phyloP scores from a whole-genome alignment of 1,139 yeast species.

The Nakaseomyces kungkrabaensis region DNA sequence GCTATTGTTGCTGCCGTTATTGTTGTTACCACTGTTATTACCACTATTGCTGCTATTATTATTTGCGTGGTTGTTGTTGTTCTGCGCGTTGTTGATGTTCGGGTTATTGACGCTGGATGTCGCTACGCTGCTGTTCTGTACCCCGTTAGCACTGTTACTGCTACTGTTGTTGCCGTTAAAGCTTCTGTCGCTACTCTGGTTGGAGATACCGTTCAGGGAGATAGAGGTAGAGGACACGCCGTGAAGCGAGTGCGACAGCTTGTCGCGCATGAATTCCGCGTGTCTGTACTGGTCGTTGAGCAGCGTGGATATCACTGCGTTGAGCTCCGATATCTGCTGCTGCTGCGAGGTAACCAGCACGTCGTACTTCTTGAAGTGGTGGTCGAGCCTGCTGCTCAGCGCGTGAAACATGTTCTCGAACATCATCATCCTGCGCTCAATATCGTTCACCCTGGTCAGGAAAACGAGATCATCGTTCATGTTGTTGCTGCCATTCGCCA shows the following conservation, averaged over 20 bases:
- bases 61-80: background rate
- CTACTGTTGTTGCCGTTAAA: background rate
- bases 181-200: background rate
- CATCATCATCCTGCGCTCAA: slow-evolving; percentile 24
- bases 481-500: background rate
- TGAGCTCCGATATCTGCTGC: slow-evolving; percentile 25
- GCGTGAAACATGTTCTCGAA: slow-evolving; percentile 27
- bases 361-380: slow-evolving; percentile 27
- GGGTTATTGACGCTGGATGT: too few relatives aligned
- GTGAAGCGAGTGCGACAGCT: slow-evolving; percentile 17
- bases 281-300: slow-evolving; percentile 24
- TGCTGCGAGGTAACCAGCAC: slow-evolving; percentile 24
- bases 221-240: slow-evolving; percentile 18
- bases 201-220: slow-evolving; percentile 8
- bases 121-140: too few relatives aligned
- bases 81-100: background rate
- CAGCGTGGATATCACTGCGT: slow-evolving; percentile 19
- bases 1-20: slow-evolving; percentile 6
- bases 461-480: slow-evolving; percentile 9
- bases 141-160: slow-evolving; percentile 3
- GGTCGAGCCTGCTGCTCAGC: slow-evolving; percentile 24
- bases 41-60: slow-evolving; percentile 6
- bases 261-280: slow-evolving; percentile 22
- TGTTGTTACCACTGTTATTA: slow-evolving; percentile 5
- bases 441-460: slow-evolving; percentile 18